These are phyloP conservation scores for Neophaeococcomyces mojaviensis DNA, from an alignment of 2,329 filamentous ascomycete species.

Conservation along the genomic window DNA sequence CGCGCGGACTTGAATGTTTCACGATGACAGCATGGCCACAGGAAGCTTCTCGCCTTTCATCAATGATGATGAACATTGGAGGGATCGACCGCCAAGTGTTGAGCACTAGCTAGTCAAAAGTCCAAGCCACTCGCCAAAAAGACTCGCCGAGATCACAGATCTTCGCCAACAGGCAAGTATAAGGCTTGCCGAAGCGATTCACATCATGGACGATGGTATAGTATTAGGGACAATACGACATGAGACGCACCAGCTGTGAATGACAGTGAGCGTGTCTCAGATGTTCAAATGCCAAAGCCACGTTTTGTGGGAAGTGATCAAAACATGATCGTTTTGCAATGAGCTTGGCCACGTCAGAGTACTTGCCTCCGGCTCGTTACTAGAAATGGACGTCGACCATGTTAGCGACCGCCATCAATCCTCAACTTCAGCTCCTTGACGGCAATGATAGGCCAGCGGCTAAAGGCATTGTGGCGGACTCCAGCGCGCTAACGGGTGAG, in stretches of 20 bases:
- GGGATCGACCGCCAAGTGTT: neutral
- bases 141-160: neutral
- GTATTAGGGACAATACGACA: no score
- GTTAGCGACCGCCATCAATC: slow-evolving; percentile 4
- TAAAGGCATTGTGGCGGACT: neutral
- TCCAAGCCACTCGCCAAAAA: neutral
- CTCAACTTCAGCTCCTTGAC: neutral
- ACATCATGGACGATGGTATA: no score
- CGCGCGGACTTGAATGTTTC: no score
- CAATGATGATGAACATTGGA: no score
- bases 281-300: no score
- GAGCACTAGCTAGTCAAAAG: neutral
- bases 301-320: neutral
- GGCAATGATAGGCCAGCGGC: slow-evolving; percentile 7
- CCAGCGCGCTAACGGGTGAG: neutral
- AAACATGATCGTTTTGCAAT: neutral
- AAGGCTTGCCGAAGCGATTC: neutral
- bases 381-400: neutral
- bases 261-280: no score
- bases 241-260: no score
- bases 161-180: neutral
- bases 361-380: neutral
- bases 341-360: slow-evolving; percentile 5
- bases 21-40: no score
- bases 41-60: no score